phyloP scores from a whole-genome alignment of 495 filamentous ascomycete species.

The Daldinia bambusicola region DNA sequence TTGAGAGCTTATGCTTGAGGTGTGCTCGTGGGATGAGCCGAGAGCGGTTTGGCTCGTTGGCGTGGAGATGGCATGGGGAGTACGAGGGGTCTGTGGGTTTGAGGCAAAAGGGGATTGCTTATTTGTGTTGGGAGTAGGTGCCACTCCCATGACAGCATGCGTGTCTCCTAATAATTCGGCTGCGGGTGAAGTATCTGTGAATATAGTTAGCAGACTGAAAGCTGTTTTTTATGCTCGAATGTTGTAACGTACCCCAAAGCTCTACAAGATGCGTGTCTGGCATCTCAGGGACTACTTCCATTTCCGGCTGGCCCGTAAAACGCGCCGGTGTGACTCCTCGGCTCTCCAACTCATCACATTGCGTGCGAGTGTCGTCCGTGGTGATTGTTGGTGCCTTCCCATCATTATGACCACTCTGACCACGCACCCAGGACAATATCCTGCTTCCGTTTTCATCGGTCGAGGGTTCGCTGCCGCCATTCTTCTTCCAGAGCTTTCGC shows the following conservation, averaged over 20 bases:
- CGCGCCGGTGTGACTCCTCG: slow-evolving; percentile 33
- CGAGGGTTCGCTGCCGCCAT: slow-evolving; percentile 50
- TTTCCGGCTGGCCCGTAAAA: slow-evolving; percentile 19
- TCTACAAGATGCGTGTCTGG: slow-evolving; percentile 55
- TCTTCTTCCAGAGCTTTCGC: slow-evolving; percentile 52
- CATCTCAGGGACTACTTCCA: slow-evolving; percentile 49
- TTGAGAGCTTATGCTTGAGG: slow-evolving; percentile 8
- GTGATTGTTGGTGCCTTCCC: slow-evolving; percentile 60
- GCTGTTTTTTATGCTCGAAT: background rate
- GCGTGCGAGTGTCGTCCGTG: slow-evolving; percentile 55
- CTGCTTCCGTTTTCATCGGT: slow-evolving; percentile 54
- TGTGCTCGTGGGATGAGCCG: slow-evolving; percentile 28
- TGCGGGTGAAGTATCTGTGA: slow-evolving; percentile 47
- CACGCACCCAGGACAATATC: slow-evolving; percentile 59
- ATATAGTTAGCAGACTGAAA: slow-evolving; percentile 21
- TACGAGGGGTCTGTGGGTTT: slow-evolving; percentile 20
- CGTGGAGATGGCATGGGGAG: slow-evolving; percentile 16
- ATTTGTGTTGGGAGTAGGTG: slow-evolving; percentile 41
- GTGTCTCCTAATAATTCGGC: slow-evolving; percentile 48
- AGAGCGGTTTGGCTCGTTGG: slow-evolving; percentile 28
- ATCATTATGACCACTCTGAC: slow-evolving; percentile 47
- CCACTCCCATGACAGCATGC: background rate
- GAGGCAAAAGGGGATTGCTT: slow-evolving; percentile 44
- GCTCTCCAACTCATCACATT: slow-evolving; percentile 47
- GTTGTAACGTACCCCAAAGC: slow-evolving; percentile 53